Evolutionary conservation across 2,329 filamentous ascomycete species (phyloP).

Genomic region (Plectosphaerella cucumerina): DNA sequence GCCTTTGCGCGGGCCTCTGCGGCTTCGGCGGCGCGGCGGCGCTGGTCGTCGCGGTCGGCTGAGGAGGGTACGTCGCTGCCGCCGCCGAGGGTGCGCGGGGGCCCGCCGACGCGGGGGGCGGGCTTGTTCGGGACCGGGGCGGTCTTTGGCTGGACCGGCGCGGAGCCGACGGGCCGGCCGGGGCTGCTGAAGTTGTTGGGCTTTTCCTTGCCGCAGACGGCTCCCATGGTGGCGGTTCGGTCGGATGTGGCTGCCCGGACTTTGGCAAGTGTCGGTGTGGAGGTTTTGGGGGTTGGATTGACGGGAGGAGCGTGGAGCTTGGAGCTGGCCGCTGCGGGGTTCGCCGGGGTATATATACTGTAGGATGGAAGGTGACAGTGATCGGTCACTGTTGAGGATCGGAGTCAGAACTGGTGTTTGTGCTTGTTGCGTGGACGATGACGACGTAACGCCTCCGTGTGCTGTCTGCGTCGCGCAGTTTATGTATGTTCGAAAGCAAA

Average conservation of each 20-base stretch:
- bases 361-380: too few relatives aligned
- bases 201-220: slow-evolving; percentile 77
- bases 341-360: too few relatives aligned
- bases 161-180: slow-evolving; percentile 66
- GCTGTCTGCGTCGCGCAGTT: too few relatives aligned
- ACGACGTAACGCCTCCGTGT: too few relatives aligned
- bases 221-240: slow-evolving; percentile 61
- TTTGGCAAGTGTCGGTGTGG: neutral
- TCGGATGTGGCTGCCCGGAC: neutral
- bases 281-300: neutral
- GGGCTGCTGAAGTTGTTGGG: slow-evolving; percentile 66
- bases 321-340: neutral
- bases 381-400: too few relatives aligned
- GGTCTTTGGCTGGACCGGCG: slow-evolving; percentile 41
- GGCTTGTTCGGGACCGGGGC: slow-evolving; percentile 47
- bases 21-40: slow-evolving; percentile 70
- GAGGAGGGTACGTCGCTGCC: slow-evolving; percentile 20
- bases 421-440: too few relatives aligned
- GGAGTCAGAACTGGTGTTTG: too few relatives aligned
- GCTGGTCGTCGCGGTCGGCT: slow-evolving; percentile 51
- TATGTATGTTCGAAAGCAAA: too few relatives aligned
- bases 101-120: slow-evolving; percentile 39
- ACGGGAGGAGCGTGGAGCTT: neutral
- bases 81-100: slow-evolving; percentile 62
- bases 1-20: slow-evolving; percentile 74